Percentiles rank a stretch among this genome's conserved stretches.
These are phyloP conservation scores for Moesziomyces parantarcticus DNA, from an alignment of 1,284 basidiomycete species.

Conservation along the genomic window DNA sequence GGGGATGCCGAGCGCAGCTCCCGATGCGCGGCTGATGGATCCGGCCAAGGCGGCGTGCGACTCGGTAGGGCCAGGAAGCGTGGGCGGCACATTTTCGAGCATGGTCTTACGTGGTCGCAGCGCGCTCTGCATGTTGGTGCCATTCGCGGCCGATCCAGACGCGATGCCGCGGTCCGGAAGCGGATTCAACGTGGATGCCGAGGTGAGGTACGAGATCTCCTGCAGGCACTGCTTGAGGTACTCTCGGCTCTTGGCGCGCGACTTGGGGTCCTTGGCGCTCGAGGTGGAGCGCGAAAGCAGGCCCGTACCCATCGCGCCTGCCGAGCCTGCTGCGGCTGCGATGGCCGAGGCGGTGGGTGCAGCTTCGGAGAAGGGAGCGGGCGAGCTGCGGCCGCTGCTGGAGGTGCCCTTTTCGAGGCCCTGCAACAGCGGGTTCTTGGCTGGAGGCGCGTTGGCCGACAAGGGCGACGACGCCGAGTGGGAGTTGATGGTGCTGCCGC, in stretches of 20 bases:
- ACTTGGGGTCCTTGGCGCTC: slow-evolving; percentile 85
- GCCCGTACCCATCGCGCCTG: slow-evolving; percentile 21
- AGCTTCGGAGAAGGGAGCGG: slow-evolving; percentile 32
- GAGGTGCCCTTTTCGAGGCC: slow-evolving; percentile 45
- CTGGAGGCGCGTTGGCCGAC: slow-evolving; percentile 35
- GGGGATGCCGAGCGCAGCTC: slow-evolving; percentile 32
- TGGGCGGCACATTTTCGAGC: slow-evolving; percentile 50
- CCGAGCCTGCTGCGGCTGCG: slow-evolving; percentile 18
- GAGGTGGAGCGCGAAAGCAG: slow-evolving; percentile 41
- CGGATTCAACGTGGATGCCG: slow-evolving; percentile 95
- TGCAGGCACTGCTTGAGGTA: slow-evolving; percentile 98
- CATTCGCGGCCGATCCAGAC: slow-evolving; percentile 23
- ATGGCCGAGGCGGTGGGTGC: slow-evolving; percentile 21
- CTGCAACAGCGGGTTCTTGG: slow-evolving; percentile 43
- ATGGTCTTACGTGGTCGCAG: slow-evolving; percentile 51
- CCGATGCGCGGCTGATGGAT: slow-evolving; percentile 33
- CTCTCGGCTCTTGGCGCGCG: slow-evolving; percentile 90
- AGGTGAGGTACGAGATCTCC: slow-evolving; percentile 97
- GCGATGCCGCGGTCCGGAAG: slow-evolving; percentile 69
- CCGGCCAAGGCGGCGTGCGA: slow-evolving; percentile 33
- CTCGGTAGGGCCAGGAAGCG: slow-evolving; percentile 19
- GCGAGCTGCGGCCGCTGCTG: slow-evolving; percentile 57
- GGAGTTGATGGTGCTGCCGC: slow-evolving; percentile 7
- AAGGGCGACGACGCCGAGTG: slow-evolving; percentile 23
- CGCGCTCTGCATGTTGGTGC: slow-evolving; percentile 25